phyloP scores from a whole-genome alignment of 2,329 filamentous ascomycete genomes.

The Albifimbria verrucaria region DNA sequence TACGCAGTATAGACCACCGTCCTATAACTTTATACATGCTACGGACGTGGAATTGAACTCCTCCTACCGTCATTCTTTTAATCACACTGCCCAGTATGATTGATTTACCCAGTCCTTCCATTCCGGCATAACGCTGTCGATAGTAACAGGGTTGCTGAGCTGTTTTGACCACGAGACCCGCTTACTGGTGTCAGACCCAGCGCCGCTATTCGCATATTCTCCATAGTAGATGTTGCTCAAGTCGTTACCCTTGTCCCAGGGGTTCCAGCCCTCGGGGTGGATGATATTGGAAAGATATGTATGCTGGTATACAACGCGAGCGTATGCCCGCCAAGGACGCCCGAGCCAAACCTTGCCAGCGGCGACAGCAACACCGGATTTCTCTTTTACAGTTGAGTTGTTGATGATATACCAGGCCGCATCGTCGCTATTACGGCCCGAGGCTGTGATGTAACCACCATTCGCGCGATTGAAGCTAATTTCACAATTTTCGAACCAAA shows the following conservation, averaged over 20 bases:
- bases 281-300: neutral
- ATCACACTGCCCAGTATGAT: no score
- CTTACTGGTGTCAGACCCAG: neutral
- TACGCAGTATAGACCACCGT: no score
- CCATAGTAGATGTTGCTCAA: neutral
- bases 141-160: neutral
- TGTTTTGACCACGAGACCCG: neutral
- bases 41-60: no score
- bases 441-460: constrained; percentile 1
- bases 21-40: no score
- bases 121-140: neutral
- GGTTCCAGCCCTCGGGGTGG: neutral
- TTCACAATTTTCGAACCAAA: constrained; percentile 3
- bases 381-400: neutral
- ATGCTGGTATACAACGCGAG: constrained; percentile 1
- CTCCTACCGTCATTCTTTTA: no score
- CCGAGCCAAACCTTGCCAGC: constrained; percentile 2
- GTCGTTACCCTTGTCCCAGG: neutral
- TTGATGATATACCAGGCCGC: constrained; percentile 1
- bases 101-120: neutral
- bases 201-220: neutral
- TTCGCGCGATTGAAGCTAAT: neutral
- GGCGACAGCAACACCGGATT: neutral
- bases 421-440: neutral
- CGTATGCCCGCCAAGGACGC: constrained; percentile 3